These are phyloP conservation scores for Brassica nigra DNA, from an alignment of 345 rosid genomes.

Conservation along the genomic window DNA sequence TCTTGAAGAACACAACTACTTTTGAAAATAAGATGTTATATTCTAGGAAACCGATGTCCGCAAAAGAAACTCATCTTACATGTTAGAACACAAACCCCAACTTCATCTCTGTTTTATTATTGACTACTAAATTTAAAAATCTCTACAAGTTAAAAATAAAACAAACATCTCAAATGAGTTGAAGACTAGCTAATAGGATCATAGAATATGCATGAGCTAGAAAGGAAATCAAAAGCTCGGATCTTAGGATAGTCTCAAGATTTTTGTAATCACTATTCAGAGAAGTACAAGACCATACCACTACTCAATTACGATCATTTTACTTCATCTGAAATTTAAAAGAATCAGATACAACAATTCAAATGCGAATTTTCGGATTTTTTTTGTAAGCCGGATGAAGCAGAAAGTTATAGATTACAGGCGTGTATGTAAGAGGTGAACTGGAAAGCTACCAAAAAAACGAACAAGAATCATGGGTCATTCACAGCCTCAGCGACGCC, in stretches of 20 bases:
- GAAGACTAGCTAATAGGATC: background rate
- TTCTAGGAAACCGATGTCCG: background rate
- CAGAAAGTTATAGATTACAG: conserved; percentile 2
- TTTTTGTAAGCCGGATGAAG: background rate
- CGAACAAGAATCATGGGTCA: background rate
- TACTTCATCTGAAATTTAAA: background rate
- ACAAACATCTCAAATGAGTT: background rate
- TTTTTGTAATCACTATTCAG: background rate
- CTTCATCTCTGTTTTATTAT: background rate
- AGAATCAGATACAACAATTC: background rate
- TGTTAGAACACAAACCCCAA: conserved; percentile 4
- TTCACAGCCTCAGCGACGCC: background rate
- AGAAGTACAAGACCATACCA: background rate
- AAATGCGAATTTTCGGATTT: too few relatives aligned
- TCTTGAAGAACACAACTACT: conserved; percentile 2
- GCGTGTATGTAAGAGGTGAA: background rate
- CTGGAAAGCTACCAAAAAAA: conserved; percentile 49
- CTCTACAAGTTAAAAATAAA: background rate
- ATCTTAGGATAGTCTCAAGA: background rate
- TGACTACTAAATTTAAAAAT: background rate
- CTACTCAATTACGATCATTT: background rate
- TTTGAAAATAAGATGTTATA: background rate
- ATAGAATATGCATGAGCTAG: background rate
- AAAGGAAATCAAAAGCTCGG: background rate
- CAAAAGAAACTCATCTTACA: background rate